Evolutionary conservation across 78 protist genomes (phyloP).

Genomic region (Mantamonas sphyraenae): DNA sequence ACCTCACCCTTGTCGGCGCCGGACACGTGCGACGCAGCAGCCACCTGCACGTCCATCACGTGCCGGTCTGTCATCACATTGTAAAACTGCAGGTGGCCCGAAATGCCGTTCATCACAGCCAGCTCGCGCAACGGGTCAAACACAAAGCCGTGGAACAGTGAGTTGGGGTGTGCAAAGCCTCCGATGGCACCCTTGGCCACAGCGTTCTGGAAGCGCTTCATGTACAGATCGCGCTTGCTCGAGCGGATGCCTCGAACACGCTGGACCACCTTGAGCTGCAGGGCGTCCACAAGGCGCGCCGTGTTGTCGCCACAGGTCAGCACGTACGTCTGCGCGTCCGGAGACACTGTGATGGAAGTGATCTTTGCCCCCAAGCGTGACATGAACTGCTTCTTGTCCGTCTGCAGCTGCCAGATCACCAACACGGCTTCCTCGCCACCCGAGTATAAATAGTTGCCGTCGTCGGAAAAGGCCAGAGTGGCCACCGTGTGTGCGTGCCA

Average conservation of each 20-base stretch:
- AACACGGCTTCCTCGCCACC: slow-evolving; percentile 30
- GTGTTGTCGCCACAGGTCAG: slow-evolving; percentile 6
- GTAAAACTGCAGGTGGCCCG: slow-evolving; percentile 1
- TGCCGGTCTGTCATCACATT: not conserved
- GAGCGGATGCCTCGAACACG: not conserved
- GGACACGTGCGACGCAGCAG: not conserved
- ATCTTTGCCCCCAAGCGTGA: slow-evolving; percentile 28
- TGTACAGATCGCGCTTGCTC: not conserved
- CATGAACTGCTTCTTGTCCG: slow-evolving; percentile 8
- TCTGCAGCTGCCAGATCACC: slow-evolving; percentile 24
- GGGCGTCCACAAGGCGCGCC: not conserved
- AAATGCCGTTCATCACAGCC: not conserved
- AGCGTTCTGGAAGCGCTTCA: too few species aligned
- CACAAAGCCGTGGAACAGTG: not conserved
- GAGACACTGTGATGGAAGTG: not conserved
- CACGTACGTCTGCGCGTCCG: not conserved
- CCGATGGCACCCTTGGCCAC: not conserved
- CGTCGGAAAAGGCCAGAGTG: not conserved
- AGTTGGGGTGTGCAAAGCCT: not conserved
- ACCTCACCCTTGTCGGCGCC: not conserved
- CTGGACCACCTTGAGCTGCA: not conserved
- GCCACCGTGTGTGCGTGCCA: slow-evolving; percentile 31
- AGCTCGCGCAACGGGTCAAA: not conserved
- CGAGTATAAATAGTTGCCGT: slow-evolving; percentile 18
- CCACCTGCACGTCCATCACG: not conserved